Percentiles rank a stretch among this genome's conserved stretches.
Evolutionary conservation across 2,329 filamentous ascomycete species (phyloP).

Genomic region (Colletotrichum noveboracense): DNA sequence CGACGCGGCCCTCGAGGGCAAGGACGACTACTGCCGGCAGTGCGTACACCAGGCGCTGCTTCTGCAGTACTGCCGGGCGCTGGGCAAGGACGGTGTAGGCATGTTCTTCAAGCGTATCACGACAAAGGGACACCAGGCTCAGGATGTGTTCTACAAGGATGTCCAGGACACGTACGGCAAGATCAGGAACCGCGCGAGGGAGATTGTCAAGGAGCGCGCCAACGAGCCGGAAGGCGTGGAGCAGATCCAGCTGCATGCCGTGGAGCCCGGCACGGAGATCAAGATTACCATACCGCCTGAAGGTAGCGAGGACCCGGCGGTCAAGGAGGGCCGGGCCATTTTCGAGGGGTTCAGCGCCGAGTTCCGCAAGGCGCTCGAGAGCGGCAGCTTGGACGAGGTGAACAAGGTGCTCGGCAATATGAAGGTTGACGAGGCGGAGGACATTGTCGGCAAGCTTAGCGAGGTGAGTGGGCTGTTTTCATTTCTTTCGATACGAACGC

Average conservation of each 20-base stretch:
- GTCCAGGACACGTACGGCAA: conserved; percentile 86
- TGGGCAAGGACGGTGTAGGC: conserved; percentile 86
- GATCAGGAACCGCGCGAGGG: conserved; percentile 77
- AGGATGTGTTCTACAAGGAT: conserved; percentile 90
- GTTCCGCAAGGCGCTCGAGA: conserved; percentile 81
- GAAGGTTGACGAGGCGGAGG: conserved; percentile 87
- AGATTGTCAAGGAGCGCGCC: conserved; percentile 66
- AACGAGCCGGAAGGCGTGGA: conserved; percentile 72
- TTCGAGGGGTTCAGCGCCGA: conserved; percentile 86
- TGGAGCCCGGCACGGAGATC: conserved; percentile 91
- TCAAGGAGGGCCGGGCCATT: conserved; percentile 70
- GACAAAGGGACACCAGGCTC: conserved; percentile 86
- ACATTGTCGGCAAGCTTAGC: conserved; percentile 79
- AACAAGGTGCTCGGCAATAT: conserved; percentile 76
- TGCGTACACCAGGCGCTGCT: conserved; percentile 94
- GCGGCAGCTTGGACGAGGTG: conserved; percentile 77
- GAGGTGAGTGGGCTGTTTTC: conserved; percentile 51
- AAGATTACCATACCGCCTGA: conserved; percentile 81
- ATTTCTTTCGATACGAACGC: not conserved
- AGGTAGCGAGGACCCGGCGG: conserved; percentile 69
- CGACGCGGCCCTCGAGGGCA: conserved; percentile 79
- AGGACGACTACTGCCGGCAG: conserved; percentile 78
- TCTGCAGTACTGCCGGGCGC: conserved; percentile 90
- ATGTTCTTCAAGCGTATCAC: conserved; percentile 98
- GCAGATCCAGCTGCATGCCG: conserved; percentile 96